Evolutionary conservation across 768 basidiomycete genomes (phyloP), one percentile per base, ranked within the genome.

Genomic region (Rhizopogon vulgaris): DNA sequence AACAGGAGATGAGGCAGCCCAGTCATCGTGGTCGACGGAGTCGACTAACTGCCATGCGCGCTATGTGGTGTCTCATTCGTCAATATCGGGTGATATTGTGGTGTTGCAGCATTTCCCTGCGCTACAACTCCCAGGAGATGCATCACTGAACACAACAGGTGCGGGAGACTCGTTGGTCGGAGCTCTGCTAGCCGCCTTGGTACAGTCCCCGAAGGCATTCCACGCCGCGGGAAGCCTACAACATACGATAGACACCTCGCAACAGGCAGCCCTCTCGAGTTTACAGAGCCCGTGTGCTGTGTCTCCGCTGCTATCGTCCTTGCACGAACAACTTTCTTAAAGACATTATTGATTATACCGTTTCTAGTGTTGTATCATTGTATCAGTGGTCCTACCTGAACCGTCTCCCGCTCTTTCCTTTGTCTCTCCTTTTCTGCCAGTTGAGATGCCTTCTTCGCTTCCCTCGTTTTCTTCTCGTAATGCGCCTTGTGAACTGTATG

Each of bases 111-210:
- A 94, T 63, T 92, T 87, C 64, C 80, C 89, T 10, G 75, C 90
- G 7, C 58, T 77, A 15, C 62, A 67, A 1, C 55, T 72, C 14
- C 68, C 78, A 9, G 60, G 54, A 3, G 63, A 65, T 14, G 60
- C 64, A 24, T 59, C 73, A 9, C 69, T 85, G 18, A 94, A 85
- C 58, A 90, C 91, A 8, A 97, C 94, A 0, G 95, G 95, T 1
- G 94, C 90, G 1, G 94, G 94, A 0, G 94, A 97, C 69, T 85
- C 90, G 3, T 78, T 96, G 24, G 93, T 90, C 1, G 94, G 94
- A 6, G 81, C 86, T 1, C 62, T 96, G 28, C 67, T 94, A n/a
- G 86, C 91, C 5, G 71, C 73, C 8, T 67, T 93, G n/a, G 69
- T 73, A 11, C 65, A 73, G 6, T 59, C 68, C 25, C 76, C 73